Percentiles rank a stretch among this genome's conserved stretches.
Evolutionary conservation across 306 rosid species (phyloP).

Genomic region (Aeschynomene evenia): DNA sequence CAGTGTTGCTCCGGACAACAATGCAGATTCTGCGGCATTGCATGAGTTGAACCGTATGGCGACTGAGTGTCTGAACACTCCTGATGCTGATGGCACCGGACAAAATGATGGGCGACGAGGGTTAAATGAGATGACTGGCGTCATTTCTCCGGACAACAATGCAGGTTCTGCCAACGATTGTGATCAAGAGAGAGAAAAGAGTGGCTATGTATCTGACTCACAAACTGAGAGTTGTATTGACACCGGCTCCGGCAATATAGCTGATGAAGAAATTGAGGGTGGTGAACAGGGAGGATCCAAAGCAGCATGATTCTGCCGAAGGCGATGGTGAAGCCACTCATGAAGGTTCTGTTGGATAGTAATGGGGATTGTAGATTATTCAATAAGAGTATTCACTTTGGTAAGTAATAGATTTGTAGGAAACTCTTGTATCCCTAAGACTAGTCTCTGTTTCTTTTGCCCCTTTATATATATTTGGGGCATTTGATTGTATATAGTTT

Average conservation of each 20-base stretch:
- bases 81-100: slow-evolving; percentile 41
- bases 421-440: slow-evolving; percentile 7
- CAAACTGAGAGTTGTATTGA: slow-evolving; percentile 57
- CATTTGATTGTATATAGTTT: not conserved
- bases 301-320: slow-evolving; percentile 56
- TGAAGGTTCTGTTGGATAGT: slow-evolving; percentile 51
- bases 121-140: slow-evolving; percentile 76
- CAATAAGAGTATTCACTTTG: not conserved
- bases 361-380: not conserved
- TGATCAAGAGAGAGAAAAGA: slow-evolving; percentile 38
- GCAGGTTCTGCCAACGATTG: slow-evolving; percentile 43
- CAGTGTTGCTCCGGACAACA: slow-evolving; percentile 73
- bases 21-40: slow-evolving; percentile 47
- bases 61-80: slow-evolving; percentile 61
- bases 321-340: slow-evolving; percentile 66
- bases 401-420: slow-evolving; percentile 29
- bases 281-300: slow-evolving; percentile 44
- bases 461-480: not conserved
- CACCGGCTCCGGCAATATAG: slow-evolving; percentile 36
- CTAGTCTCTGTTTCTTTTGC: not conserved
- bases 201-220: slow-evolving; percentile 38
- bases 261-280: slow-evolving; percentile 65
- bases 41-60: slow-evolving; percentile 48
- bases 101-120: slow-evolving; percentile 52
- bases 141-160: slow-evolving; percentile 68